Percentiles rank a stretch among this genome's conserved stretches.
These are phyloP conservation scores for Teratosphaeria viscida DNA, from an alignment of 2,329 filamentous ascomycete genomes.

Conservation along the genomic window DNA sequence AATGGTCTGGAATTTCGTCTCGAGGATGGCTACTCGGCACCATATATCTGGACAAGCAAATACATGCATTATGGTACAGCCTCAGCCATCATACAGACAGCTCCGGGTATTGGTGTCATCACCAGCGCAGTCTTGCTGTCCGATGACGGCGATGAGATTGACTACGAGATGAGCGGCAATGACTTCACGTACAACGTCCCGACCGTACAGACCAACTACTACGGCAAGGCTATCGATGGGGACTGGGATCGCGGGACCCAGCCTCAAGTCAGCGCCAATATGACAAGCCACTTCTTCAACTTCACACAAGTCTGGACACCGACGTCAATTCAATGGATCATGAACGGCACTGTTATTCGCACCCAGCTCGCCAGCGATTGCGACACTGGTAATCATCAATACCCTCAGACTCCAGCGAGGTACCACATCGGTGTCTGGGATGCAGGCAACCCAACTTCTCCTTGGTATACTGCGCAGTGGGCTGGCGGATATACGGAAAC, in stretches of 20 bases:
- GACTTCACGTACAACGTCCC: neutral
- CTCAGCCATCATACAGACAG: neutral
- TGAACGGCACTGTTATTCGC: neutral
- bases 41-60: neutral
- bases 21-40: neutral
- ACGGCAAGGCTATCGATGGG: neutral
- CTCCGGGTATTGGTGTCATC: neutral
- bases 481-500: neutral
- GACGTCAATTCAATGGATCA: neutral
- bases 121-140: neutral
- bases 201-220: neutral
- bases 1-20: neutral
- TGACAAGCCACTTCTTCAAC: neutral
- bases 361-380: neutral
- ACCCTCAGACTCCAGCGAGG: neutral
- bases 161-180: neutral
- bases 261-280: neutral
- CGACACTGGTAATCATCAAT: neutral
- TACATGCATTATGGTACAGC: neutral
- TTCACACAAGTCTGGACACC: neutral
- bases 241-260: neutral
- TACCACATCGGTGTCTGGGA: neutral
- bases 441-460: neutral
- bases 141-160: neutral
- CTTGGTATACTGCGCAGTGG: neutral